Evolutionary conservation across 768 basidiomycete species (phyloP).

Genomic region (Auriscalpium orientale): DNA sequence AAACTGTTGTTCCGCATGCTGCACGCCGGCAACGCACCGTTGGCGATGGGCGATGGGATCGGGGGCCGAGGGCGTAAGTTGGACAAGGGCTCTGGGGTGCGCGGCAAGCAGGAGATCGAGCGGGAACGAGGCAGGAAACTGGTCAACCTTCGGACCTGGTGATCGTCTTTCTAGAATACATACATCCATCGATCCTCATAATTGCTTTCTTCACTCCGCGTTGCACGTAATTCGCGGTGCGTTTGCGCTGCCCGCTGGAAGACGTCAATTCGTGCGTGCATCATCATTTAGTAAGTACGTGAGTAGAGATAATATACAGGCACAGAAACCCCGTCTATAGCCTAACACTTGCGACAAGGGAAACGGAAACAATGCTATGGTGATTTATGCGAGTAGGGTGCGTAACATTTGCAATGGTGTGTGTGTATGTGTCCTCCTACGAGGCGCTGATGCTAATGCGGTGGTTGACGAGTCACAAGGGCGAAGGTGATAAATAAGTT

Average conservation of each 20-base stretch:
- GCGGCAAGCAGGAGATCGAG: constrained; percentile 64
- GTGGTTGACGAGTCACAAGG: background rate
- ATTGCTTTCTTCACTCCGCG: too few relatives aligned
- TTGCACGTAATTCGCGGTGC: too few relatives aligned
- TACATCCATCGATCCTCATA: too few relatives aligned
- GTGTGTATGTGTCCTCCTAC: background rate
- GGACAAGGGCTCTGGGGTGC: constrained; percentile 71
- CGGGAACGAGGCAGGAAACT: constrained; percentile 76
- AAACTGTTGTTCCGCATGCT: constrained; percentile 80
- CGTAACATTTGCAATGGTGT: background rate
- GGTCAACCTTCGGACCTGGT: constrained; percentile 52
- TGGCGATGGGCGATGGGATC: constrained; percentile 75
- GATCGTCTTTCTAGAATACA: constrained; percentile 2
- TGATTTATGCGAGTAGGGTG: background rate
- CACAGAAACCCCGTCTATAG: background rate
- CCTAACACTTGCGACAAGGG: background rate
- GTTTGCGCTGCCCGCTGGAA: too few relatives aligned
- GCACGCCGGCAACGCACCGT: constrained; percentile 75
- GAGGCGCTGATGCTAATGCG: background rate
- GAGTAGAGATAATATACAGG: background rate
- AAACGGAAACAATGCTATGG: background rate
- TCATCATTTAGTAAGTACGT: too few relatives aligned
- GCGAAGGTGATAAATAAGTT: background rate
- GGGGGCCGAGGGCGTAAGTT: constrained; percentile 64
- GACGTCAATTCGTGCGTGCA: too few relatives aligned